Base-by-base conservation (phyloP, 371 early-diverging fungal genomes). In the Mortierella sp. region DNA sequence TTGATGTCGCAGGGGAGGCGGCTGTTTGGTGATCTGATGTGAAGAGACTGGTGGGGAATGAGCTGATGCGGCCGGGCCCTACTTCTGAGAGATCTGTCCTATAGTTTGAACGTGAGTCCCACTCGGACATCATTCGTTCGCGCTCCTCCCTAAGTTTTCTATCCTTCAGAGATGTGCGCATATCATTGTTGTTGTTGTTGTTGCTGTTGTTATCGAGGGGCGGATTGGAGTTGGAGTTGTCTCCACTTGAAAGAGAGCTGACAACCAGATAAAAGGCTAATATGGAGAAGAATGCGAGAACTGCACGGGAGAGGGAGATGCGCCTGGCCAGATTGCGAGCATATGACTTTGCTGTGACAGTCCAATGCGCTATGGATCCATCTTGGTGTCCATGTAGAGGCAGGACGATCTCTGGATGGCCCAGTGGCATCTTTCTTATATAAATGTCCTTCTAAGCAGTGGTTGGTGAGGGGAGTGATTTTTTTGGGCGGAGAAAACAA, bases 71-170 rank as follows among this genome's bases (percentile, higher is more conserved):
- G 40, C 67, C 52, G 0, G 76, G 65, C 5, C 75, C 81, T 0
- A 55, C 68, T 11, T 81, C 73, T 12, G 81, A 63, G n/a, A 81
- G 63, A 63, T 81, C 81, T 9, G 76, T 75, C 45, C 81, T 58
- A 64, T 72, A 81, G 54, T 81, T 81, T 32, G 81, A 72, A 8
- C 81, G 72, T 9, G 67, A 37, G 28, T 81, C 81, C 81, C 81
- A 81, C 26, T 81, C 81, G 26, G 70, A 45, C 66, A 81, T 63
- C 64, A 72, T 71, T 43, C 76, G 68, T 28, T 81, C 75, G 0
- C 62, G 75, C 35, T 74, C 79, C 14, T 51, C 45, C 45, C 68
- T 54, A 11, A 68, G 37, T 58, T 61, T 62, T 47, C 39, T 73
- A 40, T 78, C 78, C 70, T 68, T 65, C 3, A 63, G 22, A 3